These are phyloP conservation scores for Leccinellum luteum DNA, from an alignment of 768 basidiomycete genomes.

Conservation along the genomic window DNA sequence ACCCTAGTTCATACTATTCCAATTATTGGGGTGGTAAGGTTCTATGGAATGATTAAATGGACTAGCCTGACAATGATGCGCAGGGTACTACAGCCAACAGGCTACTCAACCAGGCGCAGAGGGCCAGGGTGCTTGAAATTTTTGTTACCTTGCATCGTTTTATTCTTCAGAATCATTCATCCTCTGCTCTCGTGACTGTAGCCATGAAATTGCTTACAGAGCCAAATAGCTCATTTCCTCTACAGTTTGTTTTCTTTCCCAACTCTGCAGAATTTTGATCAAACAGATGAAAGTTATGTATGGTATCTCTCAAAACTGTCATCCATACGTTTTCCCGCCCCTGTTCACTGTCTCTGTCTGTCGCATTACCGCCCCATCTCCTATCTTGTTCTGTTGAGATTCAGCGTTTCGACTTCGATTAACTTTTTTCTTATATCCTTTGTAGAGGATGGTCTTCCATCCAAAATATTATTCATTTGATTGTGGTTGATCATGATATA, in stretches of 20 bases:
- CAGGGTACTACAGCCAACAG: constrained; percentile 84
- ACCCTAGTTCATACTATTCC: constrained; percentile 73
- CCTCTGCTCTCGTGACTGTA: constrained; percentile 33
- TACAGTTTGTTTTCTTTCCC: constrained; percentile 22
- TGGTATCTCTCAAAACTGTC: constrained; percentile 32
- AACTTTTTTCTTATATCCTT: constrained; percentile 27
- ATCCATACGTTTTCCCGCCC: constrained; percentile 28
- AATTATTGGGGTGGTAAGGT: constrained; percentile 81
- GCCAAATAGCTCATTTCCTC: constrained; percentile 18
- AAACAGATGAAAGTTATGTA: constrained; percentile 34
- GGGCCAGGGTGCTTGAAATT: constrained; percentile 41
- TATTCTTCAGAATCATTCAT: constrained; percentile 23
- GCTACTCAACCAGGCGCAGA: constrained; percentile 56
- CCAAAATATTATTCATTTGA: constrained; percentile 24
- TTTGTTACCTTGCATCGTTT: constrained; percentile 24
- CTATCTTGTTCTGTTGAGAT: constrained; percentile 27
- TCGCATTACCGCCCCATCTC: constrained; percentile 14
- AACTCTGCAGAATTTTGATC: constrained; percentile 30
- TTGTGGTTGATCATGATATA: constrained; percentile 5
- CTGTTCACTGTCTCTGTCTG: constrained; percentile 22
- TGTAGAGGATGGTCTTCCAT: constrained; percentile 32
- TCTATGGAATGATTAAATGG: background rate
- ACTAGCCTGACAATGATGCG: constrained; percentile 15
- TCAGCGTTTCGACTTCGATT: constrained; percentile 24
- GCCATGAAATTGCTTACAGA: constrained; percentile 26